These are phyloP conservation scores for Cornus suecica DNA, from an alignment of 148 eudicot species.

Conservation along the genomic window DNA sequence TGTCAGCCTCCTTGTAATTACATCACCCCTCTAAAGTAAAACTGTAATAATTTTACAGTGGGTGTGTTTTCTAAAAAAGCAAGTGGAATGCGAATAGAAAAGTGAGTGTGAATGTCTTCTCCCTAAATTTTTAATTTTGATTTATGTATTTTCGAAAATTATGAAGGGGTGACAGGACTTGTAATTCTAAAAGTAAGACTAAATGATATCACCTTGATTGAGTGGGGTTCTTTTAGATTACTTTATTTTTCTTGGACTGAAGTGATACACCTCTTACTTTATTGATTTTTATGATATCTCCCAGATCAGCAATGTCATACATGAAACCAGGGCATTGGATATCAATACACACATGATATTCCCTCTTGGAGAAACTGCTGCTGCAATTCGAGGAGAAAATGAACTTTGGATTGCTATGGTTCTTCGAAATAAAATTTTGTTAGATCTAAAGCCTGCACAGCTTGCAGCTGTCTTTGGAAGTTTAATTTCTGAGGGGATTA, in stretches of 20 bases:
- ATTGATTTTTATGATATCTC: conserved; percentile 8
- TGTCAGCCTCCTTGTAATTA: too few relatives aligned
- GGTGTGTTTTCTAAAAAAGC: too few relatives aligned
- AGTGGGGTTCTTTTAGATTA: too few relatives aligned
- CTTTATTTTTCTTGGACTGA: neutral
- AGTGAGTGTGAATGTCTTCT: too few relatives aligned
- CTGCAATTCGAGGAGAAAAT: conserved; percentile 96
- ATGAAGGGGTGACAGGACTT: too few relatives aligned
- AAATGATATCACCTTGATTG: too few relatives aligned
- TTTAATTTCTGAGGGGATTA: conserved; percentile 94
- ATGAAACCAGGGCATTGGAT: conserved; percentile 90
- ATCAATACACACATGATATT: conserved; percentile 76
- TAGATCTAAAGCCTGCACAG: conserved; percentile 84
- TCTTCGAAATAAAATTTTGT: conserved; percentile 76
- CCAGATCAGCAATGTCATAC: conserved; percentile 91
- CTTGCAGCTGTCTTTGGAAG: conserved; percentile 96
- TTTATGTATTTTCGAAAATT: too few relatives aligned
- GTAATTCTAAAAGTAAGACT: too few relatives aligned
- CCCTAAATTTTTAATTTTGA: too few relatives aligned
- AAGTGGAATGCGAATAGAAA: too few relatives aligned
- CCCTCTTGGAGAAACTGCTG: conserved; percentile 98
- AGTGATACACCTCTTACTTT: neutral
- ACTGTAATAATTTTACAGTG: too few relatives aligned
- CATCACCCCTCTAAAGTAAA: too few relatives aligned
- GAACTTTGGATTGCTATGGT: conserved; percentile 99